Conservation (phyloP, 2,329 filamentous ascomycete genomes). For the Zarea fungicola region DNA sequence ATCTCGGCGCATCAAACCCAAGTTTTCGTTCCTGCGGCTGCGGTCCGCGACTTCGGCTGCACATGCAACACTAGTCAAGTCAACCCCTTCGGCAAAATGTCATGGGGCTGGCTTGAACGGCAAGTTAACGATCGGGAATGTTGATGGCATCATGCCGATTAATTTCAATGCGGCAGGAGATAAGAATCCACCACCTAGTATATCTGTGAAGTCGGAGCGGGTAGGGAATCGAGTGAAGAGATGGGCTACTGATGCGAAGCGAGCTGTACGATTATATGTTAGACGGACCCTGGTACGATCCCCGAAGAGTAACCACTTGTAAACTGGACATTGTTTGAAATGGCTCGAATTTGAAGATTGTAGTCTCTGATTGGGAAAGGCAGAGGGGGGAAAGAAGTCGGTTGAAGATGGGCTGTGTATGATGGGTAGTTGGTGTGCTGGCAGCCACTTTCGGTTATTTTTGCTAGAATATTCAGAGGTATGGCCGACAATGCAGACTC, state of each 20-base stretch:
- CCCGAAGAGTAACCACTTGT: constrained; percentile 15
- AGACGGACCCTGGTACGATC: constrained; percentile 28
- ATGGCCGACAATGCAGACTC: too few species aligned
- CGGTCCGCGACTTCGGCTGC: neutral
- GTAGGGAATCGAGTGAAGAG: constrained; percentile 24
- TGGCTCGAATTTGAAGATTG: neutral
- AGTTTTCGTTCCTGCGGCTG: constrained; percentile 10
- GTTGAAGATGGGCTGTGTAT: too few species aligned
- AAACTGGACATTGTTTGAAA: neutral
- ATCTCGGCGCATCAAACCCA: constrained; percentile 2
- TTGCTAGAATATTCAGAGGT: too few species aligned
- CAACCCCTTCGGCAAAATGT: too few species aligned
- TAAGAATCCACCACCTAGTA: constrained; percentile 5
- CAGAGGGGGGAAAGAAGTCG: too few species aligned
- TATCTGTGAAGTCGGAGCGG: constrained; percentile 17
- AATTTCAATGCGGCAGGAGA: neutral
- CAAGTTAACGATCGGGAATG: too few species aligned
- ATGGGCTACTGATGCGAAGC: constrained; percentile 31
- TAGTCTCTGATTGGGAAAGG: too few species aligned
- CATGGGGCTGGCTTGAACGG: too few species aligned
- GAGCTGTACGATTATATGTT: constrained; percentile 28
- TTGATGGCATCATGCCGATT: neutral
- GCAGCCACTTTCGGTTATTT: too few species aligned
- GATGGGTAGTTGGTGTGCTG: too few species aligned
- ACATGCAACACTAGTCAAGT: neutral